Evolutionary conservation across 108 stramenopile species (phyloP), one percentile per base, ranked within the genome.

Genomic region (Bacterosira constricta): DNA sequence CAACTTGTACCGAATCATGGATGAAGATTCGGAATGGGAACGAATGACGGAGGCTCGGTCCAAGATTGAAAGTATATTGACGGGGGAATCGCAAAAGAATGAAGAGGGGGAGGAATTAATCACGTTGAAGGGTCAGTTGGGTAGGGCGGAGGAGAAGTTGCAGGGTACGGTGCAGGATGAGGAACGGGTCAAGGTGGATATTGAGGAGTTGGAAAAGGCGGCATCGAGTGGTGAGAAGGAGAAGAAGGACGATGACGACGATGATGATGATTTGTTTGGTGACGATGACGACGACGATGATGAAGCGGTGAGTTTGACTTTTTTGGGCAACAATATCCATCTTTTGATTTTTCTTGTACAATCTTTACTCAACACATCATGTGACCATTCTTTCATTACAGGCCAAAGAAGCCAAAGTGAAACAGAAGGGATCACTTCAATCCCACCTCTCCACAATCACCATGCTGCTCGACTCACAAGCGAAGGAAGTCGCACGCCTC

Each of bases 11-110:
- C 68, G 58, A 6, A 86, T 94, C 20, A 85, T 94, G 80, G 93
- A 94, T 55, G 90, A 94, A 68, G 90, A 94, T 69, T 56, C 77
- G 10, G 88, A 94, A 73, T 94, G 88, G 87, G 88, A 91, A 51
- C 82, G 77, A 20, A 76, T 91, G 78, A 60, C 81, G 11, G 79
- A 76, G 31, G 89, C 88, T 0, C 81, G 88, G 35, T 73, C 63
- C 6, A 91, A 87, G 69, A 89, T 91, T 47, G 87, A 89, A 68
- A 54, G 31, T 9, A 20, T 94, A 10, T 62, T 94, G 31, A 58
- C 72, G 11, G 76, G 77, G 36, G 82, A 67, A 3, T 81, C 79
- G 25, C 63, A 62, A 10, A 70, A 53, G 6, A 61, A 58, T 37
- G 50, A 61, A 6, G 64, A 45, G 27, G 69, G 53, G 44, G 64